phyloP scores from a whole-genome alignment of 192 early-diverging fungal species.

The Coemansia sp. region DNA sequence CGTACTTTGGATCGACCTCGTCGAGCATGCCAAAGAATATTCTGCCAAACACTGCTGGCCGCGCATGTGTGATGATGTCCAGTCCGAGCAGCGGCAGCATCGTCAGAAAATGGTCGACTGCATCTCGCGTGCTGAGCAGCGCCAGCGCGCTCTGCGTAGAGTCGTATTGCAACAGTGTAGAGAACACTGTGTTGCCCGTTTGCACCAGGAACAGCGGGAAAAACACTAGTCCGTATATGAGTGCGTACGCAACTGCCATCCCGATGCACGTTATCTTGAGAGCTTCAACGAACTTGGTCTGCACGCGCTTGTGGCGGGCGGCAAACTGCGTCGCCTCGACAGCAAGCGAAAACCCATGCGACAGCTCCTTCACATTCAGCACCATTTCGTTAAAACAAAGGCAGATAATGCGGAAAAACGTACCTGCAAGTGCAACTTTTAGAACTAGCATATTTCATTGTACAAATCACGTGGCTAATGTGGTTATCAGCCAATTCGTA shows the following conservation, averaged over 20 bases:
- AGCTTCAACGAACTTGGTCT: constrained; percentile 27
- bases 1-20: constrained; percentile 42
- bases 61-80: constrained; percentile 36
- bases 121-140: constrained; percentile 37
- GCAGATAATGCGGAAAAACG: background rate
- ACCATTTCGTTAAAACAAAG: constrained; percentile 21
- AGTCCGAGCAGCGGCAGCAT: constrained; percentile 44
- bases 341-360: constrained; percentile 35
- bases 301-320: constrained; percentile 29
- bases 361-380: constrained; percentile 19
- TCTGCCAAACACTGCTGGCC: constrained; percentile 27
- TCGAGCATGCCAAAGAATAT: constrained; percentile 47
- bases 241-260: constrained; percentile 24
- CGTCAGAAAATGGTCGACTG: constrained; percentile 35
- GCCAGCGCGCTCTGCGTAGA: constrained; percentile 25
- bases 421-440: background rate
- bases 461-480: background rate
- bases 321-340: constrained; percentile 41
- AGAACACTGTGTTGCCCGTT: constrained; percentile 18
- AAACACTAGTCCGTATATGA: constrained; percentile 26
- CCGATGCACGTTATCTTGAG: constrained; percentile 30
- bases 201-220: constrained; percentile 40
- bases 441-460: no score
- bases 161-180: constrained; percentile 37
- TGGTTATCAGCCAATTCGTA: background rate